Percentiles rank a stretch among this genome's conserved stretches.
These are phyloP conservation scores for Hemileccinum impolitum DNA, from an alignment of 768 basidiomycete species.

Conservation along the genomic window DNA sequence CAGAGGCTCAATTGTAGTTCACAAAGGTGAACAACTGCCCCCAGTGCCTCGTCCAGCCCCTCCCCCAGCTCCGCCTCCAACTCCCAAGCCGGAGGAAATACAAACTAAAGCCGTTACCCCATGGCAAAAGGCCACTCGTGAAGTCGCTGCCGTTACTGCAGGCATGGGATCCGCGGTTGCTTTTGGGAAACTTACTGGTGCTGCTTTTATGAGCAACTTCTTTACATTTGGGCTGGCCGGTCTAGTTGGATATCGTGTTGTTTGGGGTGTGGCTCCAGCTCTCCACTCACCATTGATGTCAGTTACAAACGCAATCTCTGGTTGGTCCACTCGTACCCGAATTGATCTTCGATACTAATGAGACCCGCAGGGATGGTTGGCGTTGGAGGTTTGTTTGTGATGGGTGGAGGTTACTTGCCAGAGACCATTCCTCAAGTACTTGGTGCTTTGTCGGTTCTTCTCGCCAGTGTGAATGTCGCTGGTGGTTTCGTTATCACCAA, in stretches of 20 bases:
- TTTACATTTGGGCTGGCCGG: conserved; percentile 88
- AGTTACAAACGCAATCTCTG: conserved; percentile 86
- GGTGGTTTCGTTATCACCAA: conserved; percentile 90
- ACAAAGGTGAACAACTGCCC: conserved; percentile 62
- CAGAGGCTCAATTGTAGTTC: conserved; percentile 73
- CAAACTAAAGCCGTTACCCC: conserved; percentile 65
- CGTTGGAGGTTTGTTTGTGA: conserved; percentile 82
- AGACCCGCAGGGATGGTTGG: conserved; percentile 62
- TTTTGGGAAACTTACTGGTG: conserved; percentile 75
- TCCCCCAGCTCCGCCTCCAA: conserved; percentile 53
- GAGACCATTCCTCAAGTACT: conserved; percentile 77
- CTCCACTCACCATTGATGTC: conserved; percentile 90
- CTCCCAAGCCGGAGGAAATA: conserved; percentile 44
- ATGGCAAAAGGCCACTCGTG: conserved; percentile 77
- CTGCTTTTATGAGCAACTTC: conserved; percentile 84
- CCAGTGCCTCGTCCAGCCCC: conserved; percentile 68
- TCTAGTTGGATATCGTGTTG: conserved; percentile 81
- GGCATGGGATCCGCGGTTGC: conserved; percentile 74
- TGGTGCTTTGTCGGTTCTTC: conserved; percentile 79
- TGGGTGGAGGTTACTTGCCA: conserved; percentile 86
- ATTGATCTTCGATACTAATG: not conserved
- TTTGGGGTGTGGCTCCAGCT: conserved; percentile 88
- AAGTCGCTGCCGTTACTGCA: conserved; percentile 69
- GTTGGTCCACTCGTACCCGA: conserved; percentile 35
- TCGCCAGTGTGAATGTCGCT: conserved; percentile 85